A percentile compares a stretch with the other conserved stretches of the same genome.
Conservation (phyloP, 2,329 filamentous ascomycete genomes). For the Onygenales sp. region DNA sequence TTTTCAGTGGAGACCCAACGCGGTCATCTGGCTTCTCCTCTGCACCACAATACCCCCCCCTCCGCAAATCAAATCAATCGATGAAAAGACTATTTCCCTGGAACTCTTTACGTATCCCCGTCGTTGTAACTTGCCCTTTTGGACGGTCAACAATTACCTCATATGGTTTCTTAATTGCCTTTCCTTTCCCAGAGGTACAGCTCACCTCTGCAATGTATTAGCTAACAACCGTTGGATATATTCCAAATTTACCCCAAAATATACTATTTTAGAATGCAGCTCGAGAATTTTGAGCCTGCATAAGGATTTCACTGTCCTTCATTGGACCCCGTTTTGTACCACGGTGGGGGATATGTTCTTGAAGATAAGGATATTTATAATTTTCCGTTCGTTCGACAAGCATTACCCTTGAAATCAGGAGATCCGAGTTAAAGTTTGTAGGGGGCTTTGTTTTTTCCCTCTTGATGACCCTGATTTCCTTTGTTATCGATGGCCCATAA, state of each 20-base stretch:
- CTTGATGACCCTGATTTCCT: neutral
- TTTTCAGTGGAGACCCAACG: neutral
- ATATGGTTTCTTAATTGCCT: neutral
- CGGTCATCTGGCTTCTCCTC: neutral
- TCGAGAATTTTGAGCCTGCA: neutral
- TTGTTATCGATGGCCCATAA: neutral
- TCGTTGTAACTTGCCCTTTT: neutral
- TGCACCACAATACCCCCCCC: neutral
- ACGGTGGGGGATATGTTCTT: neutral
- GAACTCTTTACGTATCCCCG: neutral
- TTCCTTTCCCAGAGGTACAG: neutral
- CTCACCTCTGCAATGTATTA: neutral
- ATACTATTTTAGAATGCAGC: neutral
- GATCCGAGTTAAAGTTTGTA: conserved; percentile 1
- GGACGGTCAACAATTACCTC: conserved; percentile 1
- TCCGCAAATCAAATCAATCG: conserved; percentile 2
- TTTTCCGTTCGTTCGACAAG: neutral
- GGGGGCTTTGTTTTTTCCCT: conserved; percentile 1
- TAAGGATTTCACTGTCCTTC: neutral
- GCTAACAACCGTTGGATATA: neutral
- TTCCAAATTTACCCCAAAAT: neutral
- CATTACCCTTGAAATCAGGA: conserved; percentile 2
- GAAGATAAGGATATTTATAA: neutral
- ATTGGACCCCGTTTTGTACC: conserved; percentile 1
- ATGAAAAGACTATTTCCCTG: neutral